A percentile compares a stretch with the other conserved stretches of the same genome.
phyloP scores from a whole-genome alignment of 1,139 yeast genomes.

The Blastobotrys persicus region DNA sequence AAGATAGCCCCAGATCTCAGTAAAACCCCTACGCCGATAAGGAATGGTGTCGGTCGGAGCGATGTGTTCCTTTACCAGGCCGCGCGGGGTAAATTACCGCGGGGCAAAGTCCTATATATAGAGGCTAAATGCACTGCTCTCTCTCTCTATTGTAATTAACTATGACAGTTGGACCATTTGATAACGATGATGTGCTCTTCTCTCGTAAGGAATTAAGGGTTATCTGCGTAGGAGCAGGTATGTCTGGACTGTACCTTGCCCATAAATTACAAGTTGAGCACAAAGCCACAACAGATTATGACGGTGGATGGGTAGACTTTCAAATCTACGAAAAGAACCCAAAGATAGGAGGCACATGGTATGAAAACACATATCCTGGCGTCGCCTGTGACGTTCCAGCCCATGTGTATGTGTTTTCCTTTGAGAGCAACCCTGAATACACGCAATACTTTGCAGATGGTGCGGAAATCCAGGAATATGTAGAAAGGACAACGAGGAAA shows the following conservation, averaged over 20 bases:
- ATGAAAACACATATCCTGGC: constrained; percentile 28
- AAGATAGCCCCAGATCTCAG: no score
- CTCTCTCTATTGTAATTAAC: neutral
- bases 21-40: neutral
- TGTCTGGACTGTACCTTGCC: constrained; percentile 21
- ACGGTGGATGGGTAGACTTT: constrained; percentile 34
- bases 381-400: constrained; percentile 31
- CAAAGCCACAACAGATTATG: constrained; percentile 37
- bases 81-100: constrained; percentile 6
- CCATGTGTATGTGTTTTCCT: constrained; percentile 29
- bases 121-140: neutral
- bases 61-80: neutral
- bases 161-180: neutral
- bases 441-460: constrained; percentile 24
- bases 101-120: neutral
- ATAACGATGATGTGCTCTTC: neutral
- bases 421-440: constrained; percentile 31
- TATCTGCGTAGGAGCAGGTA: constrained; percentile 15
- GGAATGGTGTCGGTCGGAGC: neutral
- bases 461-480: constrained; percentile 26
- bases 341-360: constrained; percentile 33
- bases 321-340: constrained; percentile 27
- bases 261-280: constrained; percentile 11
- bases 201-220: neutral
- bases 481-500: constrained; percentile 24